Base-by-base conservation (phyloP, 805 yeast genomes). In the Candida boidinii region DNA sequence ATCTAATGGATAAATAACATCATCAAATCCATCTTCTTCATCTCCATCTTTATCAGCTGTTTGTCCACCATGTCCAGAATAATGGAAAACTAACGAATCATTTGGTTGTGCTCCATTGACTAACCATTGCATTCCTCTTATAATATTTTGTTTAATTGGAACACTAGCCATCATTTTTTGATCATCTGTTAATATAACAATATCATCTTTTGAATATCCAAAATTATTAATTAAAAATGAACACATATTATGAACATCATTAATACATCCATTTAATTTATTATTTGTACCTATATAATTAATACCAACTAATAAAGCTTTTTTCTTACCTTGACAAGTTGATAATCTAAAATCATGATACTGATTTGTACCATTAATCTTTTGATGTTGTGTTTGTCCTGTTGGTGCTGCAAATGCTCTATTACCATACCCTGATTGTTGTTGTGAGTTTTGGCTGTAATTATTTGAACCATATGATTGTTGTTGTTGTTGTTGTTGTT, bases 41-140 rank as follows among this genome's bases (percentile, higher is more conserved):
- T 56, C 61, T 17, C 62, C 62, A 36, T 58, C 62, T 21, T 59
- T 49, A 52, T 84, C 94, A 29, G 62, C 56, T 4, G 76, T 72
- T 48, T 76, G 81, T 2, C 92, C 86, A 20, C 95, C 95, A 50
- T 85, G 95, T 7, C 95, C 92, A 0, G 92, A 80, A 51, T 79
- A 84, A 53, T 85, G 94, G 66, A 85, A 74, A 45, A 85, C 77
- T 31, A 84, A 55, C 7, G 86, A 72, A 56, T 84, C 94, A 44
- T 84, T 82, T 12, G 92, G 79, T 43, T 60, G 63, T 0, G 94
- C 92, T 39, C 66, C 80, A 15, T 61, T 62, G 15, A 79, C 88
- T 16, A 84, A 66, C 95, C 95, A 84, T 35, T 70, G 76, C 82
- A 82, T 80, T 3, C 87, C 95, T 27, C 77, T 64, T 15, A 82